Conservation (phyloP, 2,329 filamentous ascomycete species). For the Huntiella savannae region DNA sequence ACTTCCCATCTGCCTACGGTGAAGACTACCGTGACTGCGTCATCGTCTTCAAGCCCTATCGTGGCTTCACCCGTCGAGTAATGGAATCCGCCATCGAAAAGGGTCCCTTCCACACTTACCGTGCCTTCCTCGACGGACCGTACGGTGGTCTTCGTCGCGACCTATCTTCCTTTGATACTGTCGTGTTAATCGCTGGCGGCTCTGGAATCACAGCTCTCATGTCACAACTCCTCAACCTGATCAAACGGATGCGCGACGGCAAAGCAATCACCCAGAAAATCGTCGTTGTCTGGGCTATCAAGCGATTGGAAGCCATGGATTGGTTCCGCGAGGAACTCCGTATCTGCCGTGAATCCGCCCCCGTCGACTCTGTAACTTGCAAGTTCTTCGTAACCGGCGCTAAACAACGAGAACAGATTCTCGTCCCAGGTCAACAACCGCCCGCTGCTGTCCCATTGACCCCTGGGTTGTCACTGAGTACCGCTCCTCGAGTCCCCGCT, state of each 20-base stretch:
- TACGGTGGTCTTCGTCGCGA: slow-evolving; percentile 89
- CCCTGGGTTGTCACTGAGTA: slow-evolving; percentile 14
- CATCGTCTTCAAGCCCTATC: slow-evolving; percentile 78
- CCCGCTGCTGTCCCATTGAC: not conserved
- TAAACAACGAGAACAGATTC: slow-evolving; percentile 21
- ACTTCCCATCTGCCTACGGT: slow-evolving; percentile 83
- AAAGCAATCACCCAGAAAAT: slow-evolving; percentile 85
- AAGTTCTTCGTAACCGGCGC: slow-evolving; percentile 86
- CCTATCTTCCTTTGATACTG: slow-evolving; percentile 80
- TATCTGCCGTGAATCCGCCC: slow-evolving; percentile 77
- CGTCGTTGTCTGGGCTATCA: slow-evolving; percentile 85
- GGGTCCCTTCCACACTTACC: slow-evolving; percentile 78
- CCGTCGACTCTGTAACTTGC: slow-evolving; percentile 73
- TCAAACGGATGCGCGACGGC: slow-evolving; percentile 87
- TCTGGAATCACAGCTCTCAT: slow-evolving; percentile 89
- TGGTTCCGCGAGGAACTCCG: slow-evolving; percentile 93
- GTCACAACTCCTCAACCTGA: slow-evolving; percentile 78
- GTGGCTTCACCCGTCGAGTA: slow-evolving; percentile 73
- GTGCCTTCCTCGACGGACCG: slow-evolving; percentile 80
- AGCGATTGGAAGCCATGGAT: slow-evolving; percentile 80
- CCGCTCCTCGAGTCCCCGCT: not conserved
- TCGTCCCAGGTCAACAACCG: not conserved
- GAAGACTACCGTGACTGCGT: slow-evolving; percentile 76
- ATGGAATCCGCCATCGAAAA: slow-evolving; percentile 68
- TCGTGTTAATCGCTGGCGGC: slow-evolving; percentile 80